Base-by-base conservation (phyloP, 140 eudicot genomes). In the Cichorium intybus region DNA sequence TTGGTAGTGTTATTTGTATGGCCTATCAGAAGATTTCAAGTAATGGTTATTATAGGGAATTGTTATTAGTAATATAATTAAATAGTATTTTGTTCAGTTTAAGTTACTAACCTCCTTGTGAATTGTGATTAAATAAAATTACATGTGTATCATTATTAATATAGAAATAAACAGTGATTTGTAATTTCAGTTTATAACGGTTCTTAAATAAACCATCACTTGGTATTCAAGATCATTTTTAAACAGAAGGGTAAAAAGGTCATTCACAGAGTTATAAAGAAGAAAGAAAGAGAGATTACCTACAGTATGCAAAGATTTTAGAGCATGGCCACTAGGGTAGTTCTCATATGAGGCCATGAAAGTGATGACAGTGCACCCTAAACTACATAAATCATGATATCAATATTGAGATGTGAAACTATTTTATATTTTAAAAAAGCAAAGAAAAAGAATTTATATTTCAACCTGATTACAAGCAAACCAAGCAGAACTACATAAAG, bases 291-390 rank as follows among this genome's bases (percentile, higher is more conserved):
- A 80, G 66, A 45, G 50, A 75, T 74, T 62, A 92, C 98, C 97
- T 64, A 69, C 73, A 61, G 61, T 68, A 67, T 88, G 97, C 78
- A 93, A 75, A 79, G 75, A 75, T 57, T 73, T 84, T 31, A 93
- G 80, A 63, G 95, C 97, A 80, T 83, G 39, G 55, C 97, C 99
- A 72, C 99, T 84, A 34, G 99, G 99, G 80, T 93, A 93, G 70
- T 93, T 93, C 78, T 88, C 84, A 68, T 88, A 88, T 10, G 99
- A 88, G 27, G 99, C 99, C 96, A 93, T 69, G 77, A 88, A 88
- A 49, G 82, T 72, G 56, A 82, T 50, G 73, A 63, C 56, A 18
- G 95, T 83, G 72, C 83, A 76, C 45, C 90, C 99, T 80, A 88
- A 77, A 85, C 99, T 92, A 81, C 73, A 88, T 3, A 74, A 80